Percentiles rank a stretch among this genome's conserved stretches.
Conservation (phyloP, 257 asterid species). For the Avicennia marina region DNA sequence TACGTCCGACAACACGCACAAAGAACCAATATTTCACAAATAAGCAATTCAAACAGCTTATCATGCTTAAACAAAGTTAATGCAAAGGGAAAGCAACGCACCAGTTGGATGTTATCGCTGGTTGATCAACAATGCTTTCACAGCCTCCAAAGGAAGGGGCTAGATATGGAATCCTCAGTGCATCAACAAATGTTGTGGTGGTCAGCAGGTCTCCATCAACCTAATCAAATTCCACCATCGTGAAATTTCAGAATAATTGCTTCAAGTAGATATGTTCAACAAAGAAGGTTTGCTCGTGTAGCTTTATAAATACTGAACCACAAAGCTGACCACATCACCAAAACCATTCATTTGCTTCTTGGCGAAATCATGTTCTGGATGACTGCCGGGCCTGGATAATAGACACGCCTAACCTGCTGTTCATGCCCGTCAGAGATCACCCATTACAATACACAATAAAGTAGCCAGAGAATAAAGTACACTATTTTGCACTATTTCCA, state of each 20-base stretch:
- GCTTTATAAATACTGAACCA: conserved; percentile 37
- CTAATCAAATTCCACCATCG: conserved; percentile 26
- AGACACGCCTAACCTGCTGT: conserved; percentile 63
- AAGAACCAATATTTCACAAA: too few species aligned
- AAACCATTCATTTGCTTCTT: conserved; percentile 85
- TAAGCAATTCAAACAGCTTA: too few species aligned
- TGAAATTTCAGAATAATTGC: neutral
- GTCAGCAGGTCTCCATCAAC: conserved; percentile 74
- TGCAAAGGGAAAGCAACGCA: conserved; percentile 16
- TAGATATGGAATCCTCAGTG: conserved; percentile 71
- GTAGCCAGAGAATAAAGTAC: neutral
- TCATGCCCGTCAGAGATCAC: neutral
- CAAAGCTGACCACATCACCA: conserved; percentile 93
- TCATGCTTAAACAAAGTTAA: too few species aligned
- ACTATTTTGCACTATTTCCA: neutral
- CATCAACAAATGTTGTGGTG: conserved; percentile 74
- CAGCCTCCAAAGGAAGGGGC: conserved; percentile 96
- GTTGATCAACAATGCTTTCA: conserved; percentile 93
- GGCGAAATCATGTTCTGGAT: conserved; percentile 75
- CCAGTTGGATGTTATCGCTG: conserved; percentile 95
- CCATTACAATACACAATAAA: neutral
- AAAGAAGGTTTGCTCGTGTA: too few species aligned
- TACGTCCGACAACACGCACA: too few species aligned
- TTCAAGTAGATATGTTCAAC: too few species aligned
- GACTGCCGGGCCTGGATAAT: conserved; percentile 86